A percentile compares a stretch with the other conserved stretches of the same genome.
These are phyloP conservation scores for Sporobolus alterniflorus DNA, from an alignment of 202 grass and related monocot genomes.

Conservation along the genomic window DNA sequence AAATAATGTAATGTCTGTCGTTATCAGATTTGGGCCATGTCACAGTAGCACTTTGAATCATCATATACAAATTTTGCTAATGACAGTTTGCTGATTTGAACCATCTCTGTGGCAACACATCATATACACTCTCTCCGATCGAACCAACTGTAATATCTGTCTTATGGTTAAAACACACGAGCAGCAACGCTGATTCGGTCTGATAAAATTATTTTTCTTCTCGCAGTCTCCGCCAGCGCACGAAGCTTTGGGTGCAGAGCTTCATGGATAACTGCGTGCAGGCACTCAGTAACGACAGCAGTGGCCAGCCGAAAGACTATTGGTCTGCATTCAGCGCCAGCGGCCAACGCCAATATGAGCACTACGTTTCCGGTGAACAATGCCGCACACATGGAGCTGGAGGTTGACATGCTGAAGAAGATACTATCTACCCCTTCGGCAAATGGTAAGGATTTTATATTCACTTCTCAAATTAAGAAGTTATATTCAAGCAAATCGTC, in stretches of 20 bases:
- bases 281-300: background rate
- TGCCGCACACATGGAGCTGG: background rate
- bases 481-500: background rate
- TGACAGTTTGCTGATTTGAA: too few relatives aligned
- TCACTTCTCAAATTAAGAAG: too few relatives aligned
- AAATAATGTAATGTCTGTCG: too few relatives aligned
- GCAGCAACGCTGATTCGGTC: background rate
- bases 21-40: too few relatives aligned
- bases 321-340: background rate
- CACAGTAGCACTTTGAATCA: too few relatives aligned
- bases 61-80: too few relatives aligned
- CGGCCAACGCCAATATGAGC: too few relatives aligned
- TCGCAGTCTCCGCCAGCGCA: background rate
- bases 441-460: background rate
- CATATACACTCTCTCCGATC: too few relatives aligned
- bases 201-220: background rate
- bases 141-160: too few relatives aligned
- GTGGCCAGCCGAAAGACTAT: background rate
- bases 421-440: background rate
- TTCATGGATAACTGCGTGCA: background rate
- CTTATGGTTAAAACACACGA: background rate
- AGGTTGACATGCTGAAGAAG: background rate
- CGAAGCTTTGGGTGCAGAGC: background rate
- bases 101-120: too few relatives aligned
- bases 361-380: background rate